These are phyloP conservation scores for Apiospora saccharicola DNA, from an alignment of 2,329 filamentous ascomycete species.

Conservation along the genomic window DNA sequence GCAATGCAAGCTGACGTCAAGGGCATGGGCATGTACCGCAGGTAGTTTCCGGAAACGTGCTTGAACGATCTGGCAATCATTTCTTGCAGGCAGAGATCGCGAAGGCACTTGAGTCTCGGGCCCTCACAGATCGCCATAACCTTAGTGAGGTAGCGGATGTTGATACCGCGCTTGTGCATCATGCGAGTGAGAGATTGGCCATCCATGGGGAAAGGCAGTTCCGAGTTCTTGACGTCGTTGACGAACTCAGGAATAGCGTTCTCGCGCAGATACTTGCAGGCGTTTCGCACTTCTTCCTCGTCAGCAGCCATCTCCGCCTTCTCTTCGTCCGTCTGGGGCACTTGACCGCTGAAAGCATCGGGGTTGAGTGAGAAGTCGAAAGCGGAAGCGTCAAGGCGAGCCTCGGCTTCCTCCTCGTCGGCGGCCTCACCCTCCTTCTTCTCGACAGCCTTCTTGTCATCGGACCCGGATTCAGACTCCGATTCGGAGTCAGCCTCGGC, in stretches of 20 bases:
- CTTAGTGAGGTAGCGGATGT: constrained; percentile 92
- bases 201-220: constrained; percentile 98
- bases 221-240: constrained; percentile 86
- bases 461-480: constrained; percentile 37
- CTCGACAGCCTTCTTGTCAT: constrained; percentile 44
- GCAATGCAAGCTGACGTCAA: constrained; percentile 82
- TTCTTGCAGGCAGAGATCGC: constrained; percentile 82
- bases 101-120: constrained; percentile 77
- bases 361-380: constrained; percentile 93
- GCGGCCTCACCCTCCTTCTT: constrained; percentile 48
- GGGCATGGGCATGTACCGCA: constrained; percentile 80
- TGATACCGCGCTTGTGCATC: constrained; percentile 96
- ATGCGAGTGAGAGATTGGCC: constrained; percentile 88
- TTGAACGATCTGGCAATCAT: constrained; percentile 98
- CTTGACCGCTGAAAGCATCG: constrained; percentile 92
- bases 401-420: constrained; percentile 55
- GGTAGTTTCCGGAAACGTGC: constrained; percentile 81
- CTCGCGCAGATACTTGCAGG: constrained; percentile 78
- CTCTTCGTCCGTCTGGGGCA: constrained; percentile 88
- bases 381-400: constrained; percentile 83
- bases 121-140: constrained; percentile 76
- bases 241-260: constrained; percentile 86
- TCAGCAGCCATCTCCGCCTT: constrained; percentile 84
- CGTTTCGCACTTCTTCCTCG: constrained; percentile 86
- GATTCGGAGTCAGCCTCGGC: not conserved